Conservation (phyloP, 768 basidiomycete species). For the Infundibulicybe gibba region DNA sequence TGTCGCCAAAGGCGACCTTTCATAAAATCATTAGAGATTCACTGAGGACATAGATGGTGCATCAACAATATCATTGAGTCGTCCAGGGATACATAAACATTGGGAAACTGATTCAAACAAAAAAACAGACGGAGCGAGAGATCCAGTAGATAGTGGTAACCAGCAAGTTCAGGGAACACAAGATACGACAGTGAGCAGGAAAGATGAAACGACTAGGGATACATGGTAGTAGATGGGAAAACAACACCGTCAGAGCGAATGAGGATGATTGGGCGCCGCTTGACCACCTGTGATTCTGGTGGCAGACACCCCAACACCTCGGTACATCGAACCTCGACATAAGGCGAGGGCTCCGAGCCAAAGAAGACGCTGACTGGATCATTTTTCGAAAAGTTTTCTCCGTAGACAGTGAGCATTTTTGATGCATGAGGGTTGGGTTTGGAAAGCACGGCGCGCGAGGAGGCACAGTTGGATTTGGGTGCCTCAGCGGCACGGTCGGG, state of each 20-base stretch:
- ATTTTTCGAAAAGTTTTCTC: conserved; percentile 83
- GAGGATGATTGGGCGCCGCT: conserved; percentile 78
- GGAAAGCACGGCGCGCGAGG: conserved; percentile 63
- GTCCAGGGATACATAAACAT: too few relatives aligned
- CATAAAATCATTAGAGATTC: too few relatives aligned
- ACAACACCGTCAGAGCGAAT: conserved; percentile 84
- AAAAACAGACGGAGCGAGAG: too few relatives aligned
- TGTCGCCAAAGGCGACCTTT: too few relatives aligned
- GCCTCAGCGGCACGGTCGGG: conserved; percentile 84
- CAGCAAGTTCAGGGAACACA: neutral
- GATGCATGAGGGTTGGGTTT: conserved; percentile 77
- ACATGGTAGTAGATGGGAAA: conserved; percentile 79
- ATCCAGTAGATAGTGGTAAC: too few relatives aligned
- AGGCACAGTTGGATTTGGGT: conserved; percentile 67
- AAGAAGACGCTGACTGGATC: conserved; percentile 85
- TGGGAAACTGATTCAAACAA: too few relatives aligned
- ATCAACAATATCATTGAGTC: too few relatives aligned
- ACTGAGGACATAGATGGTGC: too few relatives aligned
- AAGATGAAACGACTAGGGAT: conserved; percentile 50
- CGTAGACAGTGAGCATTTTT: conserved; percentile 84
- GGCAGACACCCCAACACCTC: conserved; percentile 83
- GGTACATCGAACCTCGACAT: conserved; percentile 82
- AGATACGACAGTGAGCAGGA: conserved; percentile 4
- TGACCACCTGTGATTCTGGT: conserved; percentile 60
- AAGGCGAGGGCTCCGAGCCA: conserved; percentile 83